A percentile compares a stretch with the other conserved stretches of the same genome.
phyloP scores from a whole-genome alignment of 2,329 filamentous ascomycete genomes.

The Arthrobotrys megalospora region DNA sequence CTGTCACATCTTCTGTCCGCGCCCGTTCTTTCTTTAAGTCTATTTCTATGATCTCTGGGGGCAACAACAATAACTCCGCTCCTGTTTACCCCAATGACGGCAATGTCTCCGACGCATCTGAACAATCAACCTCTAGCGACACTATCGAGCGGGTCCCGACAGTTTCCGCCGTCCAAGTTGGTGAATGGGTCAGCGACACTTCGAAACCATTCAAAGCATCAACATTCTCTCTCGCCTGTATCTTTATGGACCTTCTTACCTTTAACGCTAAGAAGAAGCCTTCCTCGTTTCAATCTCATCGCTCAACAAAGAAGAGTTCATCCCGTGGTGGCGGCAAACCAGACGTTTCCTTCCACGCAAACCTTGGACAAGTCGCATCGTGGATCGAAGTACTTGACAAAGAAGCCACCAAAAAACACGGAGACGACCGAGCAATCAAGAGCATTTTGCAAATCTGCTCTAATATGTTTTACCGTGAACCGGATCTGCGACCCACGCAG shows the following conservation, averaged over 20 bases:
- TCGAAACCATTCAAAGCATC: constrained; percentile 70
- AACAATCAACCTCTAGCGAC: constrained; percentile 41
- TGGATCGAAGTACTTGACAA: constrained; percentile 77
- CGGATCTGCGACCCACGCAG: constrained; percentile 60
- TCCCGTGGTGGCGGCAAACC: constrained; percentile 74
- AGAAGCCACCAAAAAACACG: constrained; percentile 70
- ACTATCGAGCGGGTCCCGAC: not conserved
- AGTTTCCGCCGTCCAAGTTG: constrained; percentile 16
- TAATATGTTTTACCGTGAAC: constrained; percentile 63
- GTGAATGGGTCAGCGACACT: constrained; percentile 40
- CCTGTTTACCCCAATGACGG: constrained; percentile 21
- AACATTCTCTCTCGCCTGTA: constrained; percentile 79
- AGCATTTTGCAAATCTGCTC: constrained; percentile 59
- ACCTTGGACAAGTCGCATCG: constrained; percentile 77
- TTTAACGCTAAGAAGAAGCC: constrained; percentile 78
- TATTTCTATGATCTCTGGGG: constrained; percentile 45
- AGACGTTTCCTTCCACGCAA: constrained; percentile 80
- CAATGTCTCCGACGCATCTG: constrained; percentile 32
- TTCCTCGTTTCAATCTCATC: constrained; percentile 77
- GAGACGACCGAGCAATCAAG: constrained; percentile 59
- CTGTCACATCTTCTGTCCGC: constrained; percentile 31
- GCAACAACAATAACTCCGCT: not conserved
- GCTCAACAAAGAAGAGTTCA: constrained; percentile 73
- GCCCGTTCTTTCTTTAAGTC: constrained; percentile 52
- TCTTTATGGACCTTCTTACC: constrained; percentile 79